phyloP scores from a whole-genome alignment of 345 rosid genomes.

The Euphorbia peplus region DNA sequence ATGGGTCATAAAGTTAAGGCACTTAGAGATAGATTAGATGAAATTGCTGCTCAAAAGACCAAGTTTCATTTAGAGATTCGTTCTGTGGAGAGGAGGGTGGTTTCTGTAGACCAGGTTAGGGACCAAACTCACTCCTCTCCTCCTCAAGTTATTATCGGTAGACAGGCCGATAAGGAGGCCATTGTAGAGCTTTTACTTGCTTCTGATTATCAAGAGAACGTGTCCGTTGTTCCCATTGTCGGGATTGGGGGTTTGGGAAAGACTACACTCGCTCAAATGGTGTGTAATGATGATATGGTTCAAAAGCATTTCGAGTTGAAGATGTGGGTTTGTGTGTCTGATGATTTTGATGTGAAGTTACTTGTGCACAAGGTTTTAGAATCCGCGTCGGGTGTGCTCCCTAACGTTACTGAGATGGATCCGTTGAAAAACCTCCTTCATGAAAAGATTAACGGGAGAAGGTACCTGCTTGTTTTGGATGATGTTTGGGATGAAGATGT shows the following conservation, averaged over 20 bases:
- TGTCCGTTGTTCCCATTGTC: background rate
- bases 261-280: background rate
- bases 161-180: background rate
- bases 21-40: background rate
- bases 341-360: too few species aligned
- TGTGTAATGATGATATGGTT: background rate
- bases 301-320: conserved; percentile 14
- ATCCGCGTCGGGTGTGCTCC: background rate
- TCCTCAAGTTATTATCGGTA: too few species aligned
- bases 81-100: background rate
- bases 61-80: background rate
- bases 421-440: background rate
- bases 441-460: background rate
- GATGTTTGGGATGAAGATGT: background rate
- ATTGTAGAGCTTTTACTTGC: background rate
- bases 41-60: background rate
- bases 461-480: conserved; percentile 21
- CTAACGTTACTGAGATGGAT: background rate
- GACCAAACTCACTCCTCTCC: too few species aligned
- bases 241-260: background rate
- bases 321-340: background rate
- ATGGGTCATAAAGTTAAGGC: too few species aligned
- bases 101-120: background rate
- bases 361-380: background rate
- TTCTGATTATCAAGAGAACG: background rate